phyloP scores from a whole-genome alignment of 495 filamentous ascomycete species.

The Hyaloscypha hepaticicola region DNA sequence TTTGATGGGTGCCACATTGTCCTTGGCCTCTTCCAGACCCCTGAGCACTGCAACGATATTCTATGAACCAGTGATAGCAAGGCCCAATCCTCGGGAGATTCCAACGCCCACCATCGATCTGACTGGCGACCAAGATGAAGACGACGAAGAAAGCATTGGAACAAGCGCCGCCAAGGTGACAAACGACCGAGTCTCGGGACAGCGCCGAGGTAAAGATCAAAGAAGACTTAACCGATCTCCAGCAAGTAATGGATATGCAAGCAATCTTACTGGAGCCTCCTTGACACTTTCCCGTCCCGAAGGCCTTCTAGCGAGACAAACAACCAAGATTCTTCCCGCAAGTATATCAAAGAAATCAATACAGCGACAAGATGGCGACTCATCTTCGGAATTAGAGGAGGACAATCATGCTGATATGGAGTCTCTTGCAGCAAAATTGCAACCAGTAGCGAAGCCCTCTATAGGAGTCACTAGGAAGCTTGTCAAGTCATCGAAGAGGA shows the following conservation, averaged over 20 bases:
- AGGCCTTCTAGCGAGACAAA: background rate
- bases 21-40: constrained; percentile 33
- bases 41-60: constrained; percentile 24
- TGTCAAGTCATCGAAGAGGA: background rate
- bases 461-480: background rate
- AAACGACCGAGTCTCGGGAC: background rate
- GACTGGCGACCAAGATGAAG: constrained; percentile 24
- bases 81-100: background rate
- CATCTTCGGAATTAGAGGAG: constrained; percentile 3
- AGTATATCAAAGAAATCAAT: background rate
- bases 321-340: background rate
- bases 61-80: constrained; percentile 22
- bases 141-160: background rate
- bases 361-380: background rate
- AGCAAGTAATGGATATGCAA: constrained; percentile 26
- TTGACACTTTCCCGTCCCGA: constrained; percentile 18
- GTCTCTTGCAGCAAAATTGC: background rate
- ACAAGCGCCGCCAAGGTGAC: background rate
- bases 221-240: constrained; percentile 17
- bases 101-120: constrained; percentile 22
- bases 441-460: background rate
- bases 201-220: constrained; percentile 7
- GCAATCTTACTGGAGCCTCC: constrained; percentile 28
- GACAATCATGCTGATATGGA: constrained; percentile 1
- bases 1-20: constrained; percentile 49